phyloP scores from a whole-genome alignment of 176 grass and related monocot genomes.

The Eleusine indica region DNA sequence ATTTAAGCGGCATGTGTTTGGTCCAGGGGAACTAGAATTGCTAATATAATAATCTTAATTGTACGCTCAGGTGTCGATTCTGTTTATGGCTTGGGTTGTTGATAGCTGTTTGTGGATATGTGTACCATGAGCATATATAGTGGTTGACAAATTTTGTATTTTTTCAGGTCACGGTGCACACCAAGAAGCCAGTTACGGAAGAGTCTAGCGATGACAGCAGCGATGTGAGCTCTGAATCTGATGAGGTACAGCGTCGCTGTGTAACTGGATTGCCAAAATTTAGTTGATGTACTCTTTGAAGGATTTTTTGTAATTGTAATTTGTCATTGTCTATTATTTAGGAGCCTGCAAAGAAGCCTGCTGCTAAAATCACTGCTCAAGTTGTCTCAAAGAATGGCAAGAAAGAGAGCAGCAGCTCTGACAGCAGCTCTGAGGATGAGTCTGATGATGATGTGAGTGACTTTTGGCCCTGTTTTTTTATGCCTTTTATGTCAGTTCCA shows the following conservation, averaged over 20 bases:
- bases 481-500: no score
- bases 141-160: neutral
- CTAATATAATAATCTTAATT: neutral
- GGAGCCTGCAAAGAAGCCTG: no score
- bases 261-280: no score
- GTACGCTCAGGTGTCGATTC: neutral
- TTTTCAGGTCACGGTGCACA: constrained; percentile 54
- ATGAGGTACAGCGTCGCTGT: constrained; percentile 53
- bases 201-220: constrained; percentile 62
- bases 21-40: neutral
- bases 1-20: neutral
- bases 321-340: no score
- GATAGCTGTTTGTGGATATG: neutral
- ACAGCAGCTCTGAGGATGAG: no score
- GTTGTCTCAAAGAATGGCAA: no score
- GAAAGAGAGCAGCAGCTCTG: no score
- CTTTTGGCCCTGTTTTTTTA: no score
- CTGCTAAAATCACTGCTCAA: no score
- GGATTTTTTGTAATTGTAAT: no score
- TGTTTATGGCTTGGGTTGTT: neutral
- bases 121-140: neutral
- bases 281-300: no score
- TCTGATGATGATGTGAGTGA: no score
- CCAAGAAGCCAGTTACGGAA: constrained; percentile 53
- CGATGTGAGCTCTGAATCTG: constrained; percentile 59